Evolutionary conservation across 2,329 filamentous ascomycete genomes (phyloP).

Genomic region (Aspergillus pseudonomiae): DNA sequence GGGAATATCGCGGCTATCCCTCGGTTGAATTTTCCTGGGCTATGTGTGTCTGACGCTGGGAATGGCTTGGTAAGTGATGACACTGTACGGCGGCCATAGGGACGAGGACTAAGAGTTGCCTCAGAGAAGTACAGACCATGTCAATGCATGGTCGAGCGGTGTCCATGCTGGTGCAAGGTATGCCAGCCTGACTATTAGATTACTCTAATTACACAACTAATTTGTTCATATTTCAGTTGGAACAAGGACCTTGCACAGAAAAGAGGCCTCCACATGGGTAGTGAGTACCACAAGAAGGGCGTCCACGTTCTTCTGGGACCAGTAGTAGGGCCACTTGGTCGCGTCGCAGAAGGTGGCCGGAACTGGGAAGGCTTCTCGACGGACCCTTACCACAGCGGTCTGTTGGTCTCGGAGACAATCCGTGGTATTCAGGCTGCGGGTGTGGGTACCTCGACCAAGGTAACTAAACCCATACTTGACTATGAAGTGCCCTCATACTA

Average conservation of each 20-base stretch:
- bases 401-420: constrained; percentile 48
- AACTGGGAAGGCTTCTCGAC: constrained; percentile 55
- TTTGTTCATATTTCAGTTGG: constrained; percentile 26
- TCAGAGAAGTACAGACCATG: constrained; percentile 35
- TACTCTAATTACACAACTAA: neutral
- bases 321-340: constrained; percentile 43
- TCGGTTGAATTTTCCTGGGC: constrained; percentile 37
- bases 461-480: neutral
- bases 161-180: constrained; percentile 32
- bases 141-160: constrained; percentile 28
- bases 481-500: neutral
- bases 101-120: neutral
- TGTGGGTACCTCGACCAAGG: constrained; percentile 43
- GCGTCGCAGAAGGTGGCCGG: constrained; percentile 40
- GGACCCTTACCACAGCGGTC: constrained; percentile 53
- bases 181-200: neutral
- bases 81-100: neutral
- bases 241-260: constrained; percentile 39
- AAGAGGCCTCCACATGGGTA: constrained; percentile 36
- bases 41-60: constrained; percentile 48
- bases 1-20: constrained; percentile 36
- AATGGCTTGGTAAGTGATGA: constrained; percentile 39
- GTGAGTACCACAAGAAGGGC: constrained; percentile 47
- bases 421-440: constrained; percentile 49
- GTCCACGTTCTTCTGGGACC: constrained; percentile 48